These are phyloP conservation scores for Citrus hindsii DNA, from an alignment of 345 rosid species.

Conservation along the genomic window DNA sequence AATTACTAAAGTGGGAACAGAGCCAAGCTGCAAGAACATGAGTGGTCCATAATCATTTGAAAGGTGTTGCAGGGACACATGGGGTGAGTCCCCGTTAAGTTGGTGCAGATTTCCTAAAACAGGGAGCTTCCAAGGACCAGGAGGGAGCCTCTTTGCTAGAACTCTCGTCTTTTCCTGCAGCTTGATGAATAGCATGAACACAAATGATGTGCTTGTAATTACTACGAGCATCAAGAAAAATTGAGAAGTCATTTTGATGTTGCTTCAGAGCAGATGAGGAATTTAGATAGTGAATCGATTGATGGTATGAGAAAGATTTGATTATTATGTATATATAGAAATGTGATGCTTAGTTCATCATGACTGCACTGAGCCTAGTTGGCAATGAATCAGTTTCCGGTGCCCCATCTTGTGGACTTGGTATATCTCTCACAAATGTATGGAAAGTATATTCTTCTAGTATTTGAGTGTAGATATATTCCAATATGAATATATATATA, in stretches of 20 bases:
- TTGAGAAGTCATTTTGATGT: background rate
- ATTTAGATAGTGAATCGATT: no score
- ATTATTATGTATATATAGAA: background rate
- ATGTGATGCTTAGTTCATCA: background rate
- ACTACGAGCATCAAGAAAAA: background rate
- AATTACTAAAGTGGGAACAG: constrained; percentile 31
- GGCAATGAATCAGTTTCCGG: no score
- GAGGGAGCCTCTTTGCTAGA: constrained; percentile 22
- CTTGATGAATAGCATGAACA: background rate
- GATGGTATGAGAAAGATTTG: background rate
- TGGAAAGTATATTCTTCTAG: no score
- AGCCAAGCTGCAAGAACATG: constrained; percentile 45
- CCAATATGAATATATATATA: no score
- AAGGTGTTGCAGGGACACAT: constrained; percentile 27
- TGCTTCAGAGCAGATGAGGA: background rate
- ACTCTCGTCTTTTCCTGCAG: background rate
- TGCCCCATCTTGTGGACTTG: no score
- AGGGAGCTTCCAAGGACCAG: constrained; percentile 42
- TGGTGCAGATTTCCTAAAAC: constrained; percentile 40
- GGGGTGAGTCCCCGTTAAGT: constrained; percentile 21
- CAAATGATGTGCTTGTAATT: background rate
- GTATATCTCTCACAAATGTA: no score
- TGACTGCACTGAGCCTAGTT: background rate
- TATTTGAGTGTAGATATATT: no score
- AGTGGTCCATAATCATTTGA: constrained; percentile 33